Evolutionary conservation across 768 basidiomycete species (phyloP).

Genomic region (Tricholoma sp.): DNA sequence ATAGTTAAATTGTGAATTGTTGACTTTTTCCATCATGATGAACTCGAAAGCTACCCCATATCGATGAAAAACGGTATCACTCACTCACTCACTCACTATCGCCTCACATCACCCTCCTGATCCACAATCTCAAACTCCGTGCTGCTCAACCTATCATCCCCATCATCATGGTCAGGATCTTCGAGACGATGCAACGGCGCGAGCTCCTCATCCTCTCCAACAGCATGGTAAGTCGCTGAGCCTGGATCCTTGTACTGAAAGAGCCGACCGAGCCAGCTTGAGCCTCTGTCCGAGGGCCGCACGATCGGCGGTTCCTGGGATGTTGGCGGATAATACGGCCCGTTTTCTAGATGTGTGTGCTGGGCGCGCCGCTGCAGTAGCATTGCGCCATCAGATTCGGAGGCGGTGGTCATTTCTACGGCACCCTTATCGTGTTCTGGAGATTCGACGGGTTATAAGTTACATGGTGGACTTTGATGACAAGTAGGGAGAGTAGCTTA

Average conservation of each 20-base stretch:
- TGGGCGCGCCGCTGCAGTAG: not conserved
- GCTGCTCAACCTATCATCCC: not conserved
- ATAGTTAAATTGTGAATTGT: too few species aligned
- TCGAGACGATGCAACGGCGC: constrained; percentile 5
- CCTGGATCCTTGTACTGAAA: constrained; percentile 2
- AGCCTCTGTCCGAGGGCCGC: not conserved
- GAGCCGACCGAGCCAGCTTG: constrained; percentile 11
- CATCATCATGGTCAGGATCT: constrained; percentile 4
- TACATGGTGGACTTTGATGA: not conserved
- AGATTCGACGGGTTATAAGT: not conserved
- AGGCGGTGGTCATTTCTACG: not conserved
- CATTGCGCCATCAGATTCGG: not conserved
- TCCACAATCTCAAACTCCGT: not conserved
- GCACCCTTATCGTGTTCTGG: not conserved
- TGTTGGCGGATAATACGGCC: constrained; percentile 11
- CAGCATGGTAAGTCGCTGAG: constrained; percentile 7
- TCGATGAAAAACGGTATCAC: not conserved
- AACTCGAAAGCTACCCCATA: too few species aligned
- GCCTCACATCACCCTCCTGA: not conserved
- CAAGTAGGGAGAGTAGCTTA: constrained; percentile 15
- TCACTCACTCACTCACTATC: not conserved
- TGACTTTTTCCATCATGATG: too few species aligned
- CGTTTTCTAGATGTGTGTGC: not conserved
- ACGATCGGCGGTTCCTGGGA: not conserved
- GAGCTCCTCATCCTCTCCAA: constrained; percentile 13